A percentile compares a stretch with the other conserved stretches of the same genome.
phyloP scores from a whole-genome alignment of 2,329 filamentous ascomycete species.

The Sphaceloma murrayae region DNA sequence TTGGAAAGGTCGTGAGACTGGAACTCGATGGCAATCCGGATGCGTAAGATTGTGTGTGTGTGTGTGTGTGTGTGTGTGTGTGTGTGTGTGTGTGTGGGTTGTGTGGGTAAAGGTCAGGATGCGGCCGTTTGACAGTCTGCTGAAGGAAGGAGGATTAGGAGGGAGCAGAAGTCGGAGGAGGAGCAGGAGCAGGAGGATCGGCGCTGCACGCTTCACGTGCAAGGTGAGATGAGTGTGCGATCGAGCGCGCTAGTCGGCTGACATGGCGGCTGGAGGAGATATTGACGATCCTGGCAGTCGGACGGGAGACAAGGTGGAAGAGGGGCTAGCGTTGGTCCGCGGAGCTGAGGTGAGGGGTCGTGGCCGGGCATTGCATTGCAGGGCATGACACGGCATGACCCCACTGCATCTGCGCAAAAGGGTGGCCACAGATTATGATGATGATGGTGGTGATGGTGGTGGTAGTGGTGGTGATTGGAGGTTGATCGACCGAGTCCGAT shows the following conservation, averaged over 20 bases:
- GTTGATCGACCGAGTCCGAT: not conserved
- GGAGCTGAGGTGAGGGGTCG: constrained; percentile 1
- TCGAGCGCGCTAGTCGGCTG: not conserved
- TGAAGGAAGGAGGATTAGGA: not conserved
- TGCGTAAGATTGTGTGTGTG: not conserved
- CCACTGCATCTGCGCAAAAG: too few relatives aligned
- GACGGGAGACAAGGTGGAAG: too few relatives aligned
- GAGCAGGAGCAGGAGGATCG: not conserved
- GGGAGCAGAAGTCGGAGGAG: not conserved
- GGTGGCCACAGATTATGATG: too few relatives aligned
- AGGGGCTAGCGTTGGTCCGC: too few relatives aligned
- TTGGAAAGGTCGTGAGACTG: constrained; percentile 2
- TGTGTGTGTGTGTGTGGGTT: too few relatives aligned
- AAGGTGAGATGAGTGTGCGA: not conserved
- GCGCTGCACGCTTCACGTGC: not conserved
- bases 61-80: too few relatives aligned
- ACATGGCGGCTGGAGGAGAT: not conserved
- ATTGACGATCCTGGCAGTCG: too few relatives aligned
- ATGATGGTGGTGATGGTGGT: too few relatives aligned
- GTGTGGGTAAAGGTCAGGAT: too few relatives aligned
- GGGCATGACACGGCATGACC: too few relatives aligned
- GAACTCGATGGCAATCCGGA: constrained; percentile 4
- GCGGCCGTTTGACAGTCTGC: too few relatives aligned
- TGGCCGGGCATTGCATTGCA: not conserved
- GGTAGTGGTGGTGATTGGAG: too few relatives aligned